These are phyloP conservation scores for Russula griseocarnosa DNA, from an alignment of 768 basidiomycete genomes.

Conservation along the genomic window DNA sequence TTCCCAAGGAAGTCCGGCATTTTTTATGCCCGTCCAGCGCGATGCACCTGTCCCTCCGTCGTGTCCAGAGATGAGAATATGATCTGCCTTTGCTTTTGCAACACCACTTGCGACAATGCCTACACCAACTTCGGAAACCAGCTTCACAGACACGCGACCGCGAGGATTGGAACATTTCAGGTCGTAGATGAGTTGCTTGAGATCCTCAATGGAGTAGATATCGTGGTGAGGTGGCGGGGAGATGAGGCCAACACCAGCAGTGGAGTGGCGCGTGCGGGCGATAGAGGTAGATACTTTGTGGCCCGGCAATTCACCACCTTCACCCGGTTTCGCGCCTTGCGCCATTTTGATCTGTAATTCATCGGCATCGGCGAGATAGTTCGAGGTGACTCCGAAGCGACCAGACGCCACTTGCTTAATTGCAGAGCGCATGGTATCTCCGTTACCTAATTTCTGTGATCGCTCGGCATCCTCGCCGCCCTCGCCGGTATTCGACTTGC, in stretches of 20 bases:
- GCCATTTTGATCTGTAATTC: slow-evolving; percentile 99
- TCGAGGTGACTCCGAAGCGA: slow-evolving; percentile 96
- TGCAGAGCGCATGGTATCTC: slow-evolving; percentile 90
- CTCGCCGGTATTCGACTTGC: slow-evolving; percentile 99
- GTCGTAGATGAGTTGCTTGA: slow-evolving; percentile 99
- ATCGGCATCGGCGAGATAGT: slow-evolving; percentile 95
- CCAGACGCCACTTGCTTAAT: slow-evolving; percentile 96
- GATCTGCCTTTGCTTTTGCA: slow-evolving; percentile 97
- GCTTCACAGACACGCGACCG: slow-evolving; percentile 92
- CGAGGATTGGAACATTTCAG: slow-evolving; percentile 97
- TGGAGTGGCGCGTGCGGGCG: slow-evolving; percentile 97
- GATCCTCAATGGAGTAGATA: slow-evolving; percentile 98
- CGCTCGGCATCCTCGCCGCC: slow-evolving; percentile 98
- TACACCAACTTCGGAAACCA: slow-evolving; percentile 97
- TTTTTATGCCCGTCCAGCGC: slow-evolving; percentile 98
- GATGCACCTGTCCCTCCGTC: slow-evolving; percentile 98
- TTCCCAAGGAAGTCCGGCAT: slow-evolving; percentile 98
- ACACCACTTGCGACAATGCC: slow-evolving; percentile 98
- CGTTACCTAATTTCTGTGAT: slow-evolving; percentile 70
- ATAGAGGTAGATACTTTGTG: slow-evolving; percentile 96
- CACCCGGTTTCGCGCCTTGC: slow-evolving; percentile 99
- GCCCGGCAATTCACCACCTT: slow-evolving; percentile 97
- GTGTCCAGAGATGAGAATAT: slow-evolving; percentile 96
- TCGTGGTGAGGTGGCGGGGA: slow-evolving; percentile 97
- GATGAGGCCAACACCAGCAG: slow-evolving; percentile 95